These are phyloP conservation scores for Suhomyces prunicola DNA, from an alignment of 805 yeast genomes.

Conservation along the genomic window DNA sequence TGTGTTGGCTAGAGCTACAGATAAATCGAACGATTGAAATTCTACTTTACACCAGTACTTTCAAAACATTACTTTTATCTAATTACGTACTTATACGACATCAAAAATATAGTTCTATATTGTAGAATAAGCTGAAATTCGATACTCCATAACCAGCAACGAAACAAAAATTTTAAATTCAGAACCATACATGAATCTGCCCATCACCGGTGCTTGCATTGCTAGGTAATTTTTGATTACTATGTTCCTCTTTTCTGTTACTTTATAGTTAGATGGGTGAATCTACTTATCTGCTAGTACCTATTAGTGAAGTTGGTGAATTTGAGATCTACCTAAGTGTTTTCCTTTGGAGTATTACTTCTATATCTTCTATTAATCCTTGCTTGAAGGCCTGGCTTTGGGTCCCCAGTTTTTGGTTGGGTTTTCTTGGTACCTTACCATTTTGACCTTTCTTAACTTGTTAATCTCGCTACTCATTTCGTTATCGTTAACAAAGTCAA, in stretches of 20 bases:
- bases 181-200: background rate
- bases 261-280: too few relatives aligned
- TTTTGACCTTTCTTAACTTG: slow-evolving; percentile 66
- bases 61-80: too few relatives aligned
- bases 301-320: background rate
- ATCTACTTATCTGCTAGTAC: background rate
- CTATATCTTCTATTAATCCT: background rate
- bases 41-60: too few relatives aligned
- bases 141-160: too few relatives aligned
- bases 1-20: too few relatives aligned
- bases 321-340: background rate
- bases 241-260: too few relatives aligned
- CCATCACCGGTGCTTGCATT: too few relatives aligned
- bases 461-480: slow-evolving; percentile 56
- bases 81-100: background rate
- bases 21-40: background rate
- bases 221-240: too few relatives aligned
- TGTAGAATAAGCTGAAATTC: too few relatives aligned
- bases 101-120: too few relatives aligned
- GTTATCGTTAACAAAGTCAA: slow-evolving; percentile 61
- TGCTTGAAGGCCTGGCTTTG: slow-evolving; percentile 61
- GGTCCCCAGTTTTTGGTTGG: slow-evolving; percentile 99
- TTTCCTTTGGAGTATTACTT: background rate
- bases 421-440: slow-evolving; percentile 86
- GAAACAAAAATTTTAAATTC: too few relatives aligned